A percentile compares a stretch with the other conserved stretches of the same genome.
phyloP scores from a whole-genome alignment of 768 basidiomycete genomes.

The Suillus bovinus region DNA sequence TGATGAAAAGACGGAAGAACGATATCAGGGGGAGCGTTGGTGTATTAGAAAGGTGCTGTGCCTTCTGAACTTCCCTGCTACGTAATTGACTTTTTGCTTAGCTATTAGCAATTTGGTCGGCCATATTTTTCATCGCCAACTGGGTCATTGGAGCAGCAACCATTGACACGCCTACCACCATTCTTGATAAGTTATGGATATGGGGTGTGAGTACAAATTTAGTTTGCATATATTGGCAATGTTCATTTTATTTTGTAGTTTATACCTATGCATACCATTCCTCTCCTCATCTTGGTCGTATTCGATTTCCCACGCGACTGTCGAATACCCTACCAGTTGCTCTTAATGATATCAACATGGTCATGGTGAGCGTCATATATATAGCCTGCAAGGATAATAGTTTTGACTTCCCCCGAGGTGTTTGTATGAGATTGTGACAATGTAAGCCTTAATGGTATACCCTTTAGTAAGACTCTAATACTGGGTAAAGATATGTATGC shows the following conservation, averaged over 20 bases:
- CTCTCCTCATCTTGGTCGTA: conserved; percentile 62
- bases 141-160: conserved; percentile 66
- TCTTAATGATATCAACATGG: conserved; percentile 61
- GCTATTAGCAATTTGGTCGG: conserved; percentile 61
- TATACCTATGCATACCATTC: conserved; percentile 60
- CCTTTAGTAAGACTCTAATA: conserved; percentile 14
- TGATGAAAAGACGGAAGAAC: conserved; percentile 54
- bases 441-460: conserved; percentile 28
- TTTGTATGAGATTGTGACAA: conserved; percentile 57
- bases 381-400: conserved; percentile 6
- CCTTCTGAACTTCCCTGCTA: not conserved
- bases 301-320: conserved; percentile 73
- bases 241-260: conserved; percentile 37
- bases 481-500: conserved; percentile 39
- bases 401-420: conserved; percentile 40
- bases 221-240: not conserved
- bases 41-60: conserved; percentile 56
- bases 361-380: conserved; percentile 46
- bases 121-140: conserved; percentile 63
- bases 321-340: conserved; percentile 58
- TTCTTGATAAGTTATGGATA: conserved; percentile 62
- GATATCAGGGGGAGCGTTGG: conserved; percentile 68
- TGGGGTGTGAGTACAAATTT: conserved; percentile 46
- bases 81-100: conserved; percentile 17
- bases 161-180: conserved; percentile 41